Evolutionary conservation across 805 yeast genomes (phyloP), one percentile per base, ranked within the genome.

Genomic region (Ogataea neopini): DNA sequence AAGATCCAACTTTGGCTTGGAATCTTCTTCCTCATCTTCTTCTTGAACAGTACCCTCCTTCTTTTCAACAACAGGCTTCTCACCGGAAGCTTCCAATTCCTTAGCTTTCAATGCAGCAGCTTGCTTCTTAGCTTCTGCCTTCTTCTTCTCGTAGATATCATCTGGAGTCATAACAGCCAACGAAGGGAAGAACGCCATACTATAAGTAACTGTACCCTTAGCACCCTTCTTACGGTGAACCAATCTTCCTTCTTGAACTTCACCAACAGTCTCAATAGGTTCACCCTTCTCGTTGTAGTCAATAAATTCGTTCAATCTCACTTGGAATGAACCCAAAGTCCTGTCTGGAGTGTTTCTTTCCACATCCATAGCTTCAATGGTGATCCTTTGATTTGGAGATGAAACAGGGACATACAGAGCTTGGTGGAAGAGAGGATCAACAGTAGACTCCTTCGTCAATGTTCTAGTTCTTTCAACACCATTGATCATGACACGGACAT

Each of bases 341-440:
- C 97, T 81, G 67, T 94, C 99, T 36, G 81, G 79, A n/a, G 85
- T 79, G 45, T 71, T 76, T 49, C 77, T 77, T 69, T 91, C 92
- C 28, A 86, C 86, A 69, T 94, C 98, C 96, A 94, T 87, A 6
- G 83, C 95, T 64, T 94, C 98, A 47, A 94, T 64, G 1, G 91
- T 83, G 52, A 94, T 68, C 59, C 77, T 83, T 67, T 91, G 97
- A 62, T 86, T 84, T 19, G 89, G 81, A 38, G 92, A 85, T 5
- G 95, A 79, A 14, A 94, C 79, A 4, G 97, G 85, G 23, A 88
- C 79, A 67, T 88, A 94, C 43, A 88, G 71, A 2, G 87, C 75
- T 64, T 90, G 91, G 63, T 91, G 81, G 87, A 89, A 94, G 5
- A 80, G 81, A 6, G 99, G 99, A 53, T 86, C 74, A 57, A 84